Base-by-base conservation (phyloP, 2,329 filamentous ascomycete genomes). In the Zopfia rhizophila region DNA sequence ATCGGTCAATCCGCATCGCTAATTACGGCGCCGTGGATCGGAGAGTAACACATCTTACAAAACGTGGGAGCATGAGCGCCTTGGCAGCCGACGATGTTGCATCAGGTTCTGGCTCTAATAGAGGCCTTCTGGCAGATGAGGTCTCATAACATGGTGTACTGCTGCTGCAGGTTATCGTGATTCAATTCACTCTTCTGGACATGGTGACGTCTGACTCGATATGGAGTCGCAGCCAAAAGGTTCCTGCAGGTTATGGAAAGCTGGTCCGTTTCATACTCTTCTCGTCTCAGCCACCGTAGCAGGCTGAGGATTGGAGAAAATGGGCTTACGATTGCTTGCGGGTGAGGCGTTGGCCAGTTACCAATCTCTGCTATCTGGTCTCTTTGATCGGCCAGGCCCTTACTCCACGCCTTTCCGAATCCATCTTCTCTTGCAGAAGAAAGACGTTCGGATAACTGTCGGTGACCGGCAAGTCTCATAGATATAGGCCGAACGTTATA, bases 21-120 rank as follows among this genome's bases (percentile, higher is more conserved):
- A 23, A 11, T 27, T 43, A 28, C 36, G 28, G 35, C 54, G 51
- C 41, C 23, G 51, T 38, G 51, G 44, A 42, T 39, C 32, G 47
- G 30, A 38, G 28, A 30, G 47, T 52, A 53, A 53, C 54, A 55
- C 31, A 19, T 46, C 35, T 67, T 66, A 66, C 65, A 52, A 58
- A 53, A 60, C 64, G 65, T 63, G 66, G 66, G 65, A 60, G 23
- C 10, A 13, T 27, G 10, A 51, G 19, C n/a, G n/a, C n/a, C n/a
- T n/a, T n/a, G n/a, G n/a, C n/a, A n/a, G 29, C 22, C 30, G 25
- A 37, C 23, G 31, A 23, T 27, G 45, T 44, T 50, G 44, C 35
- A 49, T 18, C 25, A n/a, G n/a, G n/a, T n/a, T n/a, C n/a, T n/a
- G n/a, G n/a, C n/a, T n/a, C n/a, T n/a, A n/a, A n/a, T n/a, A n/a